Percentiles rank a stretch among this genome's conserved stretches.
These are phyloP conservation scores for Penicillium waksmanii DNA, from an alignment of 495 filamentous ascomycete species.

Conservation along the genomic window DNA sequence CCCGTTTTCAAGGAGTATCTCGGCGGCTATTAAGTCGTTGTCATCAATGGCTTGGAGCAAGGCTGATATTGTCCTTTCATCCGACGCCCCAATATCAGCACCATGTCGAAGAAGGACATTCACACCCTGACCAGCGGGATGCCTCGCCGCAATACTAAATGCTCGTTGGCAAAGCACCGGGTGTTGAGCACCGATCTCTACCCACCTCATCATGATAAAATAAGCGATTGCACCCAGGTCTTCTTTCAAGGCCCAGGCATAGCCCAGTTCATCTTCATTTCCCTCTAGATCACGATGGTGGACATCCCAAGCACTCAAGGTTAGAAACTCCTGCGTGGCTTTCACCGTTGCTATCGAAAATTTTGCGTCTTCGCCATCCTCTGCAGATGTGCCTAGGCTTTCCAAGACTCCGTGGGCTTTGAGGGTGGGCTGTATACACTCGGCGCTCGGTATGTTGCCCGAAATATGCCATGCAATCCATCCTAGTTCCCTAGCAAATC, in stretches of 20 bases:
- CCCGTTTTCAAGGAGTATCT: slow-evolving; percentile 21
- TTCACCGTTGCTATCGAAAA: neutral
- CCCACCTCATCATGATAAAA: slow-evolving; percentile 19
- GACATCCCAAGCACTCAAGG: neutral
- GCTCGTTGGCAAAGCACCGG: slow-evolving; percentile 1
- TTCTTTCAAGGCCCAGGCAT: slow-evolving; percentile 17
- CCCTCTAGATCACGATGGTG: neutral
- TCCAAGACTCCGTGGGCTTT: slow-evolving; percentile 9
- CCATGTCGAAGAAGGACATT: slow-evolving; percentile 18
- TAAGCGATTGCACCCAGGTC: slow-evolving; percentile 18
- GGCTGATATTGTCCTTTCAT: slow-evolving; percentile 7
- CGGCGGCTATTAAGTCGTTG: slow-evolving; percentile 6
- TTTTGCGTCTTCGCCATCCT: neutral
- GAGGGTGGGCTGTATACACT: slow-evolving; percentile 13
- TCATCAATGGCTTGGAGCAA: slow-evolving; percentile 15
- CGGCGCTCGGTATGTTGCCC: slow-evolving; percentile 1
- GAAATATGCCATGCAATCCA: slow-evolving; percentile 37
- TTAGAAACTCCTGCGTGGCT: slow-evolving; percentile 15
- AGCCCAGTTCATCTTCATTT: slow-evolving; percentile 4
- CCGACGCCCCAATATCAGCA: slow-evolving; percentile 19
- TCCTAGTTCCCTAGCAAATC: slow-evolving; percentile 31
- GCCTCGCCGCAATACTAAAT: slow-evolving; percentile 20
- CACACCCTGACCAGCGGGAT: slow-evolving; percentile 14
- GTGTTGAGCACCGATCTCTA: slow-evolving; percentile 9
- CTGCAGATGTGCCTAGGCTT: neutral